These are phyloP conservation scores for Rhynchosporium graminicola DNA, from an alignment of 2,329 filamentous ascomycete genomes.

Conservation along the genomic window DNA sequence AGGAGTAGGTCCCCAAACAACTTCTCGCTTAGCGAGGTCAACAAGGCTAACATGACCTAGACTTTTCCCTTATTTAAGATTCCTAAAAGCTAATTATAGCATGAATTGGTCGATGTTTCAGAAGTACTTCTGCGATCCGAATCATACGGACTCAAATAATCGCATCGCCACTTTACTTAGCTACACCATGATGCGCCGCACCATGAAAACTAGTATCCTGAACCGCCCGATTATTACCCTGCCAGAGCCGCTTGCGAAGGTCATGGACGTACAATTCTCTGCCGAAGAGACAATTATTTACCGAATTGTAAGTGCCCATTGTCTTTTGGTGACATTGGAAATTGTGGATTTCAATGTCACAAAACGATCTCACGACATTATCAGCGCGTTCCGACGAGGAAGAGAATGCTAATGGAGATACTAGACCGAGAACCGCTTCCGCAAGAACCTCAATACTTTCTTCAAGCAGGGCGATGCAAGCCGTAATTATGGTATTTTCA, in stretches of 20 bases:
- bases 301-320: constrained; percentile 50
- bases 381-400: neutral
- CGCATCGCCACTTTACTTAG: constrained; percentile 33
- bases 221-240: constrained; percentile 54
- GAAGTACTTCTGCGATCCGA: constrained; percentile 37
- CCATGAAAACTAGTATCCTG: constrained; percentile 55
- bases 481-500: constrained; percentile 32
- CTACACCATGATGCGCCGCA: constrained; percentile 55
- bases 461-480: constrained; percentile 28
- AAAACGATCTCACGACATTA: constrained; percentile 6
- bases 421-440: constrained; percentile 42
- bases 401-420: constrained; percentile 27
- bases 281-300: constrained; percentile 54
- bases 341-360: neutral
- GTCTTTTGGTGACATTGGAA: neutral
- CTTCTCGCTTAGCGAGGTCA: neutral
- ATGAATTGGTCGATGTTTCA: constrained; percentile 37
- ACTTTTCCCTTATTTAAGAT: constrained; percentile 40
- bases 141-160: constrained; percentile 26
- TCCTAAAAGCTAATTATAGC: constrained; percentile 36
- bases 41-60: constrained; percentile 18
- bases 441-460: constrained; percentile 33
- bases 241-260: constrained; percentile 49
- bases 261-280: constrained; percentile 51
- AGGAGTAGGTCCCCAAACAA: constrained; percentile 34